These are phyloP conservation scores for Neurospora sp. DNA, from an alignment of 2,329 filamentous ascomycete species.

Conservation along the genomic window DNA sequence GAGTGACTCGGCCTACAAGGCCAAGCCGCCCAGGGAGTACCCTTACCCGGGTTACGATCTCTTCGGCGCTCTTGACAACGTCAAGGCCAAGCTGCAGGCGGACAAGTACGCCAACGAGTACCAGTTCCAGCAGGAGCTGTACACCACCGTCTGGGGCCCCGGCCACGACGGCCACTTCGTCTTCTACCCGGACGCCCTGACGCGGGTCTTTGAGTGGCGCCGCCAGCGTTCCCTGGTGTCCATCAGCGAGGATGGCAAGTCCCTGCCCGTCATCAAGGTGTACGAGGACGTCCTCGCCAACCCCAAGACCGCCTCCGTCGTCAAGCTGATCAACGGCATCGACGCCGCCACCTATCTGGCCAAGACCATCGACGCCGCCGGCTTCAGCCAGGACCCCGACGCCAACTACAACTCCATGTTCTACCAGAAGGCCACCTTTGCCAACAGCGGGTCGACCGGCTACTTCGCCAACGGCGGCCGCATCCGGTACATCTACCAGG, in stretches of 20 bases:
- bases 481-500: slow-evolving; percentile 21
- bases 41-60: slow-evolving; percentile 30
- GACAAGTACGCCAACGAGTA: slow-evolving; percentile 30
- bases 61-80: slow-evolving; percentile 23
- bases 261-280: slow-evolving; percentile 36
- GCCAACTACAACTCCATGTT: slow-evolving; percentile 31
- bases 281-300: slow-evolving; percentile 25
- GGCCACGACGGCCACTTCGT: slow-evolving; percentile 34
- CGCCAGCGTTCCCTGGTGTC: slow-evolving; percentile 31
- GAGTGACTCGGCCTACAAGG: slow-evolving; percentile 28
- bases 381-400: slow-evolving; percentile 22
- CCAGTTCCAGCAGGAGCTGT: slow-evolving; percentile 31
- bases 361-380: slow-evolving; percentile 30
- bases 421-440: slow-evolving; percentile 17
- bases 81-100: slow-evolving; percentile 23
- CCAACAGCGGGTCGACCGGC: slow-evolving; percentile 14
- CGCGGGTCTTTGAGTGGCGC: slow-evolving; percentile 27
- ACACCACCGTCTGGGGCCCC: slow-evolving; percentile 26
- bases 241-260: slow-evolving; percentile 24
- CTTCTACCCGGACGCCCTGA: slow-evolving; percentile 30
- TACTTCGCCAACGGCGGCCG: slow-evolving; percentile 25
- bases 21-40: slow-evolving; percentile 28
- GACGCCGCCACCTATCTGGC: slow-evolving; percentile 28
- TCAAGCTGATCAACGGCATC: slow-evolving; percentile 21
- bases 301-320: slow-evolving; percentile 14